Conservation (phyloP, 164 flowering plant species). For the Vitis rotundifolia region DNA sequence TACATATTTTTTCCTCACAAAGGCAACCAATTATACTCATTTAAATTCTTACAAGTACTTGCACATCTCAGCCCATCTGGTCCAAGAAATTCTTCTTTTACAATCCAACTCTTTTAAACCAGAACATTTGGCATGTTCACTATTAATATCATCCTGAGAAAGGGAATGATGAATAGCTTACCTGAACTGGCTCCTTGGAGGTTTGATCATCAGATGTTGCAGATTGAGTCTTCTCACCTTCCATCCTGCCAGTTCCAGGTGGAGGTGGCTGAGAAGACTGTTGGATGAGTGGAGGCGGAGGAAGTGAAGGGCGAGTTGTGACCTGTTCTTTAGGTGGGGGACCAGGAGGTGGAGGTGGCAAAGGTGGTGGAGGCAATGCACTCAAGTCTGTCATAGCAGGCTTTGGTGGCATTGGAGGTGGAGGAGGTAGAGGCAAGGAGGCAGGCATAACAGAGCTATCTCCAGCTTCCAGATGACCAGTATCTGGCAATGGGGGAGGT, state of each 20-base stretch:
- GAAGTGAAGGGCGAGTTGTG: constrained; percentile 41
- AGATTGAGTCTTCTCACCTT: constrained; percentile 39
- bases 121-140: background rate
- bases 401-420: constrained; percentile 77
- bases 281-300: constrained; percentile 60
- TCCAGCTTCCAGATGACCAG: constrained; percentile 37
- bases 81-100: no score
- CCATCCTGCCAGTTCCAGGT: constrained; percentile 55
- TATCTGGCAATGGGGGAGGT: constrained; percentile 78
- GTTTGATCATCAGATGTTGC: constrained; percentile 35
- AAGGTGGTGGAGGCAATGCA: constrained; percentile 64
- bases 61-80: no score
- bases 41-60: no score
- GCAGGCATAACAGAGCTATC: constrained; percentile 54
- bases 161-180: constrained; percentile 17
- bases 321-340: constrained; percentile 70
- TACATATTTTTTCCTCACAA: background rate
- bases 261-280: constrained; percentile 70
- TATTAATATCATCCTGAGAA: background rate
- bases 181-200: constrained; percentile 44
- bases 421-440: constrained; percentile 83
- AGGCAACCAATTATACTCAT: background rate
- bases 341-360: constrained; percentile 83
- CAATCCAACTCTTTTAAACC: background rate
- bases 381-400: constrained; percentile 38